Evolutionary conservation across 2,329 filamentous ascomycete species (phyloP).

Genomic region (Fusarium sp.): DNA sequence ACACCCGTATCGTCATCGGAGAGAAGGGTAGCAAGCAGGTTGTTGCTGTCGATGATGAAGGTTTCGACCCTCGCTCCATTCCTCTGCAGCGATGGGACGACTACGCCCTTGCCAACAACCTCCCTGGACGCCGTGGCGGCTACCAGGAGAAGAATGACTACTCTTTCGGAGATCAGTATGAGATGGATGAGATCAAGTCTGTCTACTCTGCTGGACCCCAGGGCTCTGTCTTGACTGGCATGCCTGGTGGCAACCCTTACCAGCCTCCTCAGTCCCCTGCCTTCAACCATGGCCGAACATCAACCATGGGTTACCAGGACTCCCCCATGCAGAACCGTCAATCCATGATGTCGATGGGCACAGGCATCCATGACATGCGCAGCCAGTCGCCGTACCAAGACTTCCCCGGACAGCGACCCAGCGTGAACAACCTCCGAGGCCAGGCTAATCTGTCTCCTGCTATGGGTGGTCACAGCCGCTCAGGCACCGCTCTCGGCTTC

Average conservation of each 20-base stretch:
- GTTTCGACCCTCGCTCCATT: slow-evolving; percentile 91
- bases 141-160: slow-evolving; percentile 73
- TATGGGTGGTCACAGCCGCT: slow-evolving; percentile 51
- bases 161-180: slow-evolving; percentile 82
- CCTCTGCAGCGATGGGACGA: slow-evolving; percentile 98
- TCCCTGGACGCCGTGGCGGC: slow-evolving; percentile 89
- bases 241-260: slow-evolving; percentile 78
- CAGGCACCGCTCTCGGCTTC: slow-evolving; percentile 62
- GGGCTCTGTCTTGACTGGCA: slow-evolving; percentile 89
- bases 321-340: slow-evolving; percentile 71
- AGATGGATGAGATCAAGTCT: slow-evolving; percentile 98
- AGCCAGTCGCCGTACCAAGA: slow-evolving; percentile 71
- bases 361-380: slow-evolving; percentile 59
- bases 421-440: slow-evolving; percentile 70
- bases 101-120: slow-evolving; percentile 86
- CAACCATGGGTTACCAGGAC: slow-evolving; percentile 62
- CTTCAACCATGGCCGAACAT: slow-evolving; percentile 66
- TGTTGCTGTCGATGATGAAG: slow-evolving; percentile 86
- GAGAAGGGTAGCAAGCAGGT: slow-evolving; percentile 93
- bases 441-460: slow-evolving; percentile 62
- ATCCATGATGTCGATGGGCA: slow-evolving; percentile 77
- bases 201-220: slow-evolving; percentile 92
- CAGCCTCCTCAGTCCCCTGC: slow-evolving; percentile 88
- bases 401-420: slow-evolving; percentile 64
- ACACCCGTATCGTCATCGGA: slow-evolving; percentile 95